These are phyloP conservation scores for Clarireedia paspali DNA, from an alignment of 2,329 filamentous ascomycete genomes.

Conservation along the genomic window DNA sequence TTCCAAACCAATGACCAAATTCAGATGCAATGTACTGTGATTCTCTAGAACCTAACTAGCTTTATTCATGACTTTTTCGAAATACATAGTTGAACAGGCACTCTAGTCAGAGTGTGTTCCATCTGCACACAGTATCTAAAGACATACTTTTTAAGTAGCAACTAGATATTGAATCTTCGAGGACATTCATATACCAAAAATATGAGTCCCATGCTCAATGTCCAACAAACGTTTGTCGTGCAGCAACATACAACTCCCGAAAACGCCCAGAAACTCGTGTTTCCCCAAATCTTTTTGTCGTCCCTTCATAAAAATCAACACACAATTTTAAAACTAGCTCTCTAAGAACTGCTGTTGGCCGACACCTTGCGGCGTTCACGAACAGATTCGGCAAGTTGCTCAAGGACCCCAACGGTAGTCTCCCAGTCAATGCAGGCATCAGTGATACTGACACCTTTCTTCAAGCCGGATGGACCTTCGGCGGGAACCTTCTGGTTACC, in stretches of 20 bases:
- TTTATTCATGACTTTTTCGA: too few species aligned
- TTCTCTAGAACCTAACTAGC: too few species aligned
- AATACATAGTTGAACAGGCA: too few species aligned
- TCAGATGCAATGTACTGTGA: too few species aligned
- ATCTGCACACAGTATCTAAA: too few species aligned
- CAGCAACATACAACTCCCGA: not conserved
- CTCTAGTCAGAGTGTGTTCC: too few species aligned
- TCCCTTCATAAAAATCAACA: not conserved
- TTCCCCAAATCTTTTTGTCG: not conserved
- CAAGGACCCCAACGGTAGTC: slow-evolving; percentile 68
- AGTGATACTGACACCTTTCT: slow-evolving; percentile 89
- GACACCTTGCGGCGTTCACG: slow-evolving; percentile 53
- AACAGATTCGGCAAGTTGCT: slow-evolving; percentile 80
- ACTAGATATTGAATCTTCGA: too few species aligned
- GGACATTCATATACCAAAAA: too few species aligned
- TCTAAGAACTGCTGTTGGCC: not conserved
- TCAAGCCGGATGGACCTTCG: slow-evolving; percentile 69
- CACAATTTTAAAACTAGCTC: not conserved
- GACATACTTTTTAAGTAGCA: too few species aligned
- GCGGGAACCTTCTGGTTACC: slow-evolving; percentile 80
- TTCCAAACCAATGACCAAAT: too few species aligned
- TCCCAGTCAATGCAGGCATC: slow-evolving; percentile 97
- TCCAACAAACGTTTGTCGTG: not conserved
- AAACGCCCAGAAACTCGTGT: not conserved
- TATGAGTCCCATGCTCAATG: not conserved